Base-by-base conservation (phyloP, 83 land plant species). In the Picea abies region DNA sequence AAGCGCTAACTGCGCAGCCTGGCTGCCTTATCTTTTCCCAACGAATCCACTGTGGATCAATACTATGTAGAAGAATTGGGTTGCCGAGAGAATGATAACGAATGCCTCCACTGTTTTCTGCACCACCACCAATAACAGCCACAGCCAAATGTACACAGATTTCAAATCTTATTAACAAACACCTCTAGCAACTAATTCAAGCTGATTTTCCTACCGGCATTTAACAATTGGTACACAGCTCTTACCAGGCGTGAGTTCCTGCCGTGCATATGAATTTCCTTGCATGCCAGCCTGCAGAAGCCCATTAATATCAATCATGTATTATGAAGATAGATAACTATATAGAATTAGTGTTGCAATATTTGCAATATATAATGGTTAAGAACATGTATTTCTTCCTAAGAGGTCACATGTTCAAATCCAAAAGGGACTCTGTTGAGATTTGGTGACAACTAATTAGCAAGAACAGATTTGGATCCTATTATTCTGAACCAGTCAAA, bases 81-180 rank as follows among this genome's bases (percentile, higher is more conserved):
- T 92, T 1, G 39, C 89, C 3, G 92, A 88, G 5, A 92, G 92
- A 49, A 92, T 90, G 49, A 92, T 90, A 8, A 56, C 14, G 67
- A 92, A 89, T n/a, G 94, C 88, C 82, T 92, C 94, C 94, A 92
- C 85, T 66, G 92, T 92, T 29, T 29, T 29, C 29, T 29, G 29
- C 29, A 29, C 29, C 29, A 29, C 29, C 29, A 29, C 29, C 29
- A n/a, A 73, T 72, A 78, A 32, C 65, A 81, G 68, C 19, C 3
- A 62, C 5, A 10, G 14, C 56, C 56, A 49, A 49, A 49, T 49
- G 56, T 49, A 49, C 56, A 49, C 56, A 49, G 2, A 49, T 49
- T 49, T 49, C 56, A 49, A 63, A 63, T 20, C 20, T 20, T 22
- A 63, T 63, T 4, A 63, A 63, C 65, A 63, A n/a, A 17, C 4